These are phyloP conservation scores for Nitzschia sp. DNA, from an alignment of 108 stramenopile species.

Conservation along the genomic window DNA sequence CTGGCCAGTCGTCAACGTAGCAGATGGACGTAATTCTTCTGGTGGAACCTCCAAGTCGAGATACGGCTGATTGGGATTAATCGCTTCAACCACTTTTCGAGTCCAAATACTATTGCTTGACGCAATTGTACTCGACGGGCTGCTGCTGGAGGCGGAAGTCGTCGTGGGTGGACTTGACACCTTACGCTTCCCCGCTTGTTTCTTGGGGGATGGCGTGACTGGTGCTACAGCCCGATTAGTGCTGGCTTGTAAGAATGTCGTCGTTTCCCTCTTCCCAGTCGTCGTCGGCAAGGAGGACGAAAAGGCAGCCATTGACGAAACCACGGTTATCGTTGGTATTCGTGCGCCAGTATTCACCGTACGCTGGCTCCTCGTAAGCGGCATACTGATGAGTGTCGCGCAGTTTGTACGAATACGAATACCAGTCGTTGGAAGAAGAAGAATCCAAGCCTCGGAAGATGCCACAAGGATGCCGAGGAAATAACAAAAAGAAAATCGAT, in stretches of 20 bases:
- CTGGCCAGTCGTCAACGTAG: conserved; percentile 84
- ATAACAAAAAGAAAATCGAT: neutral
- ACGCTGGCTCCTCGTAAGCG: neutral
- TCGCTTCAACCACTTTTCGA: conserved; percentile 1
- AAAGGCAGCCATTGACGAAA: neutral
- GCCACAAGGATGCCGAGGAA: neutral
- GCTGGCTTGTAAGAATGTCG: neutral
- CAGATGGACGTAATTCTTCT: conserved; percentile 73
- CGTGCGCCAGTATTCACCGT: no score
- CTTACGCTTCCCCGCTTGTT: neutral
- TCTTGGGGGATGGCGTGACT: neutral
- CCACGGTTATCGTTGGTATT: neutral
- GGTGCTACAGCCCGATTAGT: neutral
- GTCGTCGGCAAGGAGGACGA: no score
- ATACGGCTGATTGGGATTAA: conserved; percentile 25
- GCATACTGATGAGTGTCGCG: neutral
- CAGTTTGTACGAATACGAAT: neutral
- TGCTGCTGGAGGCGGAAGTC: neutral
- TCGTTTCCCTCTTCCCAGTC: no score
- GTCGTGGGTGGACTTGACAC: neutral
- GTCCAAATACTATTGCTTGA: neutral
- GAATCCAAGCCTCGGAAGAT: neutral
- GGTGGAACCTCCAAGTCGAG: conserved; percentile 73
- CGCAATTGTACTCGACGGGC: neutral
- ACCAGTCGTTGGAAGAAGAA: neutral